Percentiles rank a stretch among this genome's conserved stretches.
phyloP scores from a whole-genome alignment of 2,329 filamentous ascomycete genomes.

The Pestalotiopsis sp. region DNA sequence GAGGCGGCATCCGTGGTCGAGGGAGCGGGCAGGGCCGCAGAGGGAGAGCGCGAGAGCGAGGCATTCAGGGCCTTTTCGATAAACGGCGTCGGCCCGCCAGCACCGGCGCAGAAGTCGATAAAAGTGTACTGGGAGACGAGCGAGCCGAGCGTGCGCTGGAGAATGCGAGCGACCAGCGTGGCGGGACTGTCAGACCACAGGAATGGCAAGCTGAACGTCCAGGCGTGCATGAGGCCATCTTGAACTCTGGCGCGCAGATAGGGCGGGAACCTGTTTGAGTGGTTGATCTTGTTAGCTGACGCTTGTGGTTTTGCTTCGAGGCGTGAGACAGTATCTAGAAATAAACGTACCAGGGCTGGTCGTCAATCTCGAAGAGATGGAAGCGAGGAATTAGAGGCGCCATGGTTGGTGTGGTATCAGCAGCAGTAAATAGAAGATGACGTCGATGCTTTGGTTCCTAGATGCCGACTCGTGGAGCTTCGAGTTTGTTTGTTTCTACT shows the following conservation, averaged over 20 bases:
- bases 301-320: not conserved
- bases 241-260: conserved; percentile 66
- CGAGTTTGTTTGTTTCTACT: not conserved
- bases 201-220: conserved; percentile 59
- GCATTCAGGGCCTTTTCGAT: conserved; percentile 62
- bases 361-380: conserved; percentile 68
- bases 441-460: not conserved
- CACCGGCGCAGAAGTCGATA: conserved; percentile 76
- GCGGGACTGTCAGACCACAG: conserved; percentile 60
- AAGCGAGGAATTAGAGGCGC: conserved; percentile 55
- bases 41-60: not conserved
- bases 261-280: conserved; percentile 57
- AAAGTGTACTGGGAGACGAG: conserved; percentile 57
- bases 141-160: conserved; percentile 50
- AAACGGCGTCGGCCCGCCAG: conserved; percentile 67
- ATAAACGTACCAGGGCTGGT: conserved; percentile 59
- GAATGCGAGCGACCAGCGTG: conserved; percentile 56
- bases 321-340: not conserved
- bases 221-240: conserved; percentile 62
- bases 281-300: not conserved
- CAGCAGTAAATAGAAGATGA: not conserved
- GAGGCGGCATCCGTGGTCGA: conserved; percentile 12
- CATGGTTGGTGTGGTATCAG: conserved; percentile 30
- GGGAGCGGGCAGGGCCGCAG: not conserved
- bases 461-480: not conserved